Conservation (phyloP, 148 eudicot species). For the Amaranthus palmeri region DNA sequence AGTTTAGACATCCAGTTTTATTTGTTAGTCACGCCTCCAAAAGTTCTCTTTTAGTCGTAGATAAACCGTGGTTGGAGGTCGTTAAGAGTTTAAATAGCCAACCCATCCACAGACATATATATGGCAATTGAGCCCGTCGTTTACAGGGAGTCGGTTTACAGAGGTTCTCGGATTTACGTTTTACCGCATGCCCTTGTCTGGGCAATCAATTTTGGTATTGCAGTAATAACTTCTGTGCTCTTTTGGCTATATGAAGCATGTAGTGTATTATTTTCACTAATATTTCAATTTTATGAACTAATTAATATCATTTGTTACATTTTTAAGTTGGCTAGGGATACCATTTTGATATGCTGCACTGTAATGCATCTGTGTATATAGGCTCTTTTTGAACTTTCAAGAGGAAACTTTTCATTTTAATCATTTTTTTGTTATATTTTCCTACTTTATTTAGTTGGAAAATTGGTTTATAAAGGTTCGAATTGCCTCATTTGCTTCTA, state of each 20-base stretch:
- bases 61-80: slow-evolving; percentile 88
- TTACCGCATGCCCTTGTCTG: slow-evolving; percentile 21
- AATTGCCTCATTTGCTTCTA: too few species aligned
- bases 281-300: slow-evolving; percentile 18
- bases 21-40: slow-evolving; percentile 77
- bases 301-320: slow-evolving; percentile 2
- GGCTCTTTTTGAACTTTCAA: background rate
- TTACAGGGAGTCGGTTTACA: background rate
- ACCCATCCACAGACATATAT: slow-evolving; percentile 90
- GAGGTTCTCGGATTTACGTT: background rate
- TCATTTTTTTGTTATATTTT: background rate
- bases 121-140: slow-evolving; percentile 48
- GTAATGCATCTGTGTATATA: slow-evolving; percentile 22
- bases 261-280: slow-evolving; percentile 25
- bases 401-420: background rate
- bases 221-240: slow-evolving; percentile 10
- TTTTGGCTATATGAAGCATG: slow-evolving; percentile 14
- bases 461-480: too few species aligned
- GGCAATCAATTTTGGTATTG: slow-evolving; percentile 33
- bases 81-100: slow-evolving; percentile 53
- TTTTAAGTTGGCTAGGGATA: background rate
- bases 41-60: slow-evolving; percentile 61
- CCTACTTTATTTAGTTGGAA: background rate
- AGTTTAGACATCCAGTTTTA: slow-evolving; percentile 72
- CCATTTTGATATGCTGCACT: slow-evolving; percentile 4